Evolutionary conservation across 805 yeast species (phyloP).

Genomic region (Candida takata): DNA sequence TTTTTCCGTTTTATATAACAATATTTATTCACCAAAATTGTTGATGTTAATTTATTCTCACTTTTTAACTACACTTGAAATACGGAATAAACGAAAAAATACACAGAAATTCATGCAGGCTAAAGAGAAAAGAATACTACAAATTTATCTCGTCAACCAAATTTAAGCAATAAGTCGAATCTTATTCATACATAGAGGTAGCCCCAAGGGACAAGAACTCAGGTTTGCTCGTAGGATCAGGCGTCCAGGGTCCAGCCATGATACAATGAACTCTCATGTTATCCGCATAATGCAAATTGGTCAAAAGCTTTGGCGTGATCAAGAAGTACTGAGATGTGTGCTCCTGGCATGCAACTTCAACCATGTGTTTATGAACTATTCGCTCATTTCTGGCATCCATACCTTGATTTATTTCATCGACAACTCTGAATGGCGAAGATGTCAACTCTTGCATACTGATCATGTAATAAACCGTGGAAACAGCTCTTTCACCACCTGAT

Average conservation of each 20-base stretch:
- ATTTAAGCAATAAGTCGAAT: no score
- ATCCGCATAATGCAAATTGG: conserved; percentile 68
- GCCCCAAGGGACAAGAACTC: conserved; percentile 31
- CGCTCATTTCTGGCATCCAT: conserved; percentile 94
- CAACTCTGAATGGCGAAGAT: conserved; percentile 86
- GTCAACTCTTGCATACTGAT: conserved; percentile 88
- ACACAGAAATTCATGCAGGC: no score
- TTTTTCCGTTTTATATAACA: no score
- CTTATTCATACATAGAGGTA: conserved; percentile 16
- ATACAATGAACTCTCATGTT: conserved; percentile 85
- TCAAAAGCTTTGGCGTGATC: conserved; percentile 85
- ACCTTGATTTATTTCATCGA: conserved; percentile 98
- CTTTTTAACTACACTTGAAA: no score
- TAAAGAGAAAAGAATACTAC: no score
- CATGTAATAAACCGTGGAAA: conserved; percentile 83
- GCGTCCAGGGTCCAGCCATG: conserved; percentile 48
- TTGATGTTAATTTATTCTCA: no score
- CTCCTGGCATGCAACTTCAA: conserved; percentile 72
- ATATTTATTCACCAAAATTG: no score
- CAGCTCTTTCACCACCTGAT: conserved; percentile 97
- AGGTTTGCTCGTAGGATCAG: conserved; percentile 28
- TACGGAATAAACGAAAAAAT: no score
- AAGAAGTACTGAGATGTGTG: conserved; percentile 76
- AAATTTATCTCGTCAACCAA: no score
- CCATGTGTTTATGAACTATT: conserved; percentile 77